Evolutionary conservation across 164 flowering plant species (phyloP).

Genomic region (Sextonia rubra): DNA sequence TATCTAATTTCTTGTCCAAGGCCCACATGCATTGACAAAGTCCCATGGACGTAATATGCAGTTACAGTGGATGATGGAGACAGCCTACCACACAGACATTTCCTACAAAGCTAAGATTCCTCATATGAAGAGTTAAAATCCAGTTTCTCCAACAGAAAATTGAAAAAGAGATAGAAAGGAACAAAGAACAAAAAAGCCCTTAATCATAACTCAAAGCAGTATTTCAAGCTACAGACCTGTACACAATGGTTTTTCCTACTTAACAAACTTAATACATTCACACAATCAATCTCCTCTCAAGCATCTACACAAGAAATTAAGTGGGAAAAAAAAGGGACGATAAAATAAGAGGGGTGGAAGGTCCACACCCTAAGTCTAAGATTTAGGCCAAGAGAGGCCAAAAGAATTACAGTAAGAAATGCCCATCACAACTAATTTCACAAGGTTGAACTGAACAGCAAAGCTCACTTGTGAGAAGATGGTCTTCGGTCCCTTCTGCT

Average conservation of each 20-base stretch:
- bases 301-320: constrained; percentile 6
- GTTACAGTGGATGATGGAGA: not conserved
- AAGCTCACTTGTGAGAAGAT: constrained; percentile 6
- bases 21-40: not conserved
- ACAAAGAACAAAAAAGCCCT: not conserved
- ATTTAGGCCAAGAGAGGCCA: constrained; percentile 9
- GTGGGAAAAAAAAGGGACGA: constrained; percentile 5
- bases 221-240: constrained; percentile 13
- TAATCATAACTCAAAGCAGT: not conserved
- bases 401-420: constrained; percentile 24
- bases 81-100: not conserved
- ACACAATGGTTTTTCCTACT: constrained; percentile 14
- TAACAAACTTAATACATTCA: constrained; percentile 11
- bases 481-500: constrained; percentile 33
- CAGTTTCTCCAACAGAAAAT: not conserved
- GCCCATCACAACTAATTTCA: constrained; percentile 1
- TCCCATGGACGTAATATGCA: not conserved
- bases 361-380: not conserved
- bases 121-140: not conserved
- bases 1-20: not conserved
- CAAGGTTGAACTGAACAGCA: constrained; percentile 5
- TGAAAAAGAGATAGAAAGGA: too few species aligned
- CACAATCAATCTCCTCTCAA: constrained; percentile 14
- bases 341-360: too few species aligned
- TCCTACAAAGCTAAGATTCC: not conserved